These are phyloP conservation scores for Fusarium sarcochroum DNA, from an alignment of 2,329 filamentous ascomycete genomes.

Conservation along the genomic window DNA sequence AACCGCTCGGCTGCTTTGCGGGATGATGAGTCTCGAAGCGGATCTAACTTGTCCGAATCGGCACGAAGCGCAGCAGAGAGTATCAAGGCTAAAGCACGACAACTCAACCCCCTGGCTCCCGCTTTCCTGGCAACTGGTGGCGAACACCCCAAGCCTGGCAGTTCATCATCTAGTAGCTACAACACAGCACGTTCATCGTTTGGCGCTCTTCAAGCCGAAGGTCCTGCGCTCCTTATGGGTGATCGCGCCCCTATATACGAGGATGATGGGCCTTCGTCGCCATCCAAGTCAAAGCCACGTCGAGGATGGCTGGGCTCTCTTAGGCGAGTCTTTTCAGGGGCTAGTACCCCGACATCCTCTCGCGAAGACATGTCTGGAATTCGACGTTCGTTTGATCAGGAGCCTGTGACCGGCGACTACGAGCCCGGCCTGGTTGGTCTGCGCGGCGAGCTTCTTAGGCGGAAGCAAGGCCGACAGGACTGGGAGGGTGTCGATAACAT, in stretches of 20 bases:
- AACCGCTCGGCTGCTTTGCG: conserved; percentile 53
- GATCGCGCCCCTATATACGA: conserved; percentile 50
- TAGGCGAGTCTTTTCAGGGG: conserved; percentile 71
- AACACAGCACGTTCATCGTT: conserved; percentile 70
- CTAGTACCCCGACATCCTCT: conserved; percentile 50
- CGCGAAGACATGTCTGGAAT: conserved; percentile 49
- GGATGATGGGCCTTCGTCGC: conserved; percentile 62
- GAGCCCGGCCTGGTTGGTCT: conserved; percentile 61
- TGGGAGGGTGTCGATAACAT: conserved; percentile 60
- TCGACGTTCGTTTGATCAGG: conserved; percentile 53
- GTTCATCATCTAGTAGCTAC: conserved; percentile 62
- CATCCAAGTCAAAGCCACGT: conserved; percentile 69
- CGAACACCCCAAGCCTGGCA: conserved; percentile 55
- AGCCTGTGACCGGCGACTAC: conserved; percentile 58
- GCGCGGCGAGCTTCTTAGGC: conserved; percentile 64
- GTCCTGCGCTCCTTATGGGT: conserved; percentile 62
- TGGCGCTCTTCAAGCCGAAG: conserved; percentile 66
- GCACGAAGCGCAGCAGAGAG: conserved; percentile 62
- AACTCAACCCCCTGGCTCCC: conserved; percentile 53
- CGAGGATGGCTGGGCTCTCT: conserved; percentile 79
- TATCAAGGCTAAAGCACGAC: conserved; percentile 54
- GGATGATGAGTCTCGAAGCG: conserved; percentile 67
- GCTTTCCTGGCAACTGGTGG: conserved; percentile 44
- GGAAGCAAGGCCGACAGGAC: conserved; percentile 69
- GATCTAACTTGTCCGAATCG: conserved; percentile 70